These are phyloP conservation scores for Trichothecium sympodiale DNA, from an alignment of 2,329 filamentous ascomycete genomes.

Conservation along the genomic window DNA sequence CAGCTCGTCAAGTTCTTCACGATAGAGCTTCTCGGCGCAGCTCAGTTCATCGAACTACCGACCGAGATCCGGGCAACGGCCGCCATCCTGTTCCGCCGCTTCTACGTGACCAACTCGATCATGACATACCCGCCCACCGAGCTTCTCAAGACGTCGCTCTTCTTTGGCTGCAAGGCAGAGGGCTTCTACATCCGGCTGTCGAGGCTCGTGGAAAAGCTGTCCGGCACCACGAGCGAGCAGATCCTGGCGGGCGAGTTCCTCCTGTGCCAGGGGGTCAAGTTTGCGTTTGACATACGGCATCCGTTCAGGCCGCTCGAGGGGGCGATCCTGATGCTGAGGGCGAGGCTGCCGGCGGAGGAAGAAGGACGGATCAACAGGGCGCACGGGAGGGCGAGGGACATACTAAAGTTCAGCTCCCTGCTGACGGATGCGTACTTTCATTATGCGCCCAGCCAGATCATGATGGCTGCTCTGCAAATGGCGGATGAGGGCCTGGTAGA, in stretches of 20 bases:
- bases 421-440: constrained; percentile 96
- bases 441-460: constrained; percentile 89
- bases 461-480: constrained; percentile 69
- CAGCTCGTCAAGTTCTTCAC: constrained; percentile 71
- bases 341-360: constrained; percentile 46
- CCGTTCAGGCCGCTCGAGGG: constrained; percentile 83
- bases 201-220: constrained; percentile 59
- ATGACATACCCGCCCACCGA: constrained; percentile 93
- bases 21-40: constrained; percentile 45
- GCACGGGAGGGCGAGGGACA: constrained; percentile 60
- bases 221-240: constrained; percentile 63
- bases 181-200: constrained; percentile 59
- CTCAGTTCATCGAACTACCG: constrained; percentile 39
- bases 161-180: constrained; percentile 89
- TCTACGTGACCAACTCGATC: constrained; percentile 89
- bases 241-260: constrained; percentile 88
- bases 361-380: constrained; percentile 44
- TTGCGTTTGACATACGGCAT: constrained; percentile 87
- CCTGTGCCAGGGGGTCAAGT: constrained; percentile 82
- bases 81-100: constrained; percentile 81
- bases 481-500: constrained; percentile 57
- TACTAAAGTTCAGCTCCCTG: constrained; percentile 69
- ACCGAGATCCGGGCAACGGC: constrained; percentile 53
- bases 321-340: constrained; percentile 69
- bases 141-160: constrained; percentile 81